These are phyloP conservation scores for Guyanaporus albipodus DNA, from an alignment of 768 basidiomycete genomes.

Conservation along the genomic window DNA sequence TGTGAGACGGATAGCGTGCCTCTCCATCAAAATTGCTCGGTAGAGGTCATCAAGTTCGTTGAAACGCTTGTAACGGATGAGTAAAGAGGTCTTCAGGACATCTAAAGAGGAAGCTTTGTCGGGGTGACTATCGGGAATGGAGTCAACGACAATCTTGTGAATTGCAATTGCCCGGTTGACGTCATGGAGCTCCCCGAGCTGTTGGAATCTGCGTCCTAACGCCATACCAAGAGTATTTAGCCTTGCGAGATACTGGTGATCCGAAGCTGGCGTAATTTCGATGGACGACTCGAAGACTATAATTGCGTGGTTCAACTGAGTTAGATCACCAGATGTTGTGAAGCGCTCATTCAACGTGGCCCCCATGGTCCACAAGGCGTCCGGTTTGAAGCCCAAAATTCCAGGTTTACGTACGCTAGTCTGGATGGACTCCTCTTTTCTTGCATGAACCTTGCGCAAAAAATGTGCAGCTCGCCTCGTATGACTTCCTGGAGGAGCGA, in stretches of 20 bases:
- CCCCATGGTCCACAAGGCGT: not conserved
- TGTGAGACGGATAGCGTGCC: not conserved
- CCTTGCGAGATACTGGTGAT: not conserved
- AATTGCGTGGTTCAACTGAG: not conserved
- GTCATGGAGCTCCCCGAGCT: not conserved
- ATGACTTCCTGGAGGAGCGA: not conserved
- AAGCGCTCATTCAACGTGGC: not conserved
- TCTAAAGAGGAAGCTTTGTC: not conserved
- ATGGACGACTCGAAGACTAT: not conserved
- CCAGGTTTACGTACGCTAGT: not conserved
- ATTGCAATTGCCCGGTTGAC: not conserved
- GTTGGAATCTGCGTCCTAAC: not conserved
- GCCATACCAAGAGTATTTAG: not conserved
- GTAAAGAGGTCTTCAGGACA: not conserved
- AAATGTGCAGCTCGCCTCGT: not conserved
- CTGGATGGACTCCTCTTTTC: no score
- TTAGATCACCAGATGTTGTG: not conserved
- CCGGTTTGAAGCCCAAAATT: no score
- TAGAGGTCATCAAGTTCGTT: not conserved
- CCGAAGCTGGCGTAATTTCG: not conserved
- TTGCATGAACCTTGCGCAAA: not conserved
- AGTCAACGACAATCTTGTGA: not conserved
- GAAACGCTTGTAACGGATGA: not conserved
- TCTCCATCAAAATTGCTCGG: not conserved
- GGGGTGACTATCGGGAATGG: not conserved